Evolutionary conservation across 2,329 filamentous ascomycete genomes (phyloP).

Genomic region (Fusarium ambrosium): DNA sequence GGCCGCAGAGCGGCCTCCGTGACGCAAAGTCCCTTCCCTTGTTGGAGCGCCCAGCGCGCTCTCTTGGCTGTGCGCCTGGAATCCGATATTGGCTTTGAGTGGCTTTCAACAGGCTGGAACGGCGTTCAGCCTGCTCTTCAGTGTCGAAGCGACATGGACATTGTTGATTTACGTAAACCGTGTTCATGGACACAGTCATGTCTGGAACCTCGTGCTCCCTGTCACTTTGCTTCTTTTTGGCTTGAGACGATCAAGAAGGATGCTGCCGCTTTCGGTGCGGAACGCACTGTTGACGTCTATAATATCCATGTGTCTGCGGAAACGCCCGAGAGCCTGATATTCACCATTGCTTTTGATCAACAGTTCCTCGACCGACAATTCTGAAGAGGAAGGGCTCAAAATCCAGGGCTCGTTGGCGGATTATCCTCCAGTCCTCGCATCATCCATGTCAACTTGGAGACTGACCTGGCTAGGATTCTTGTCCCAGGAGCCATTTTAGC

Average conservation of each 20-base stretch:
- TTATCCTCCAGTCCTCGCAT: slow-evolving; percentile 16
- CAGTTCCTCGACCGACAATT: background rate
- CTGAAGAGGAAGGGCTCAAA: background rate
- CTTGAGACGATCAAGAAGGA: slow-evolving; percentile 18
- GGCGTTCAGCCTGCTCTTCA: slow-evolving; percentile 7
- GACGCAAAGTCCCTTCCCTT: slow-evolving; percentile 22
- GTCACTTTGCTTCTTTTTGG: slow-evolving; percentile 8
- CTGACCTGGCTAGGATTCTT: slow-evolving; percentile 22
- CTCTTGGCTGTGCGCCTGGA: slow-evolving; percentile 3
- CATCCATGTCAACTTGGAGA: slow-evolving; percentile 15
- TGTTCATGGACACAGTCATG: background rate
- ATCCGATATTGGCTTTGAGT: slow-evolving; percentile 1
- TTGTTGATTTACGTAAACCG: slow-evolving; percentile 2
- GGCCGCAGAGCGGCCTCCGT: slow-evolving; percentile 34
- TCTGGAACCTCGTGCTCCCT: background rate
- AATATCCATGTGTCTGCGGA: background rate
- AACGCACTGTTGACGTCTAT: background rate
- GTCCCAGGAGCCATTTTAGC: slow-evolving; percentile 40
- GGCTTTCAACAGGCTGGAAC: slow-evolving; percentile 6
- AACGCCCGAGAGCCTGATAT: background rate
- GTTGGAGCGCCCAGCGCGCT: slow-evolving; percentile 8
- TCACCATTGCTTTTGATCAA: background rate
- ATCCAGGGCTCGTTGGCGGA: background rate
- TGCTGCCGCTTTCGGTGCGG: background rate
- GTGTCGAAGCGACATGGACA: background rate